Base-by-base conservation (phyloP, 441 rosid genomes). In the Adansonia madagascariensis region DNA sequence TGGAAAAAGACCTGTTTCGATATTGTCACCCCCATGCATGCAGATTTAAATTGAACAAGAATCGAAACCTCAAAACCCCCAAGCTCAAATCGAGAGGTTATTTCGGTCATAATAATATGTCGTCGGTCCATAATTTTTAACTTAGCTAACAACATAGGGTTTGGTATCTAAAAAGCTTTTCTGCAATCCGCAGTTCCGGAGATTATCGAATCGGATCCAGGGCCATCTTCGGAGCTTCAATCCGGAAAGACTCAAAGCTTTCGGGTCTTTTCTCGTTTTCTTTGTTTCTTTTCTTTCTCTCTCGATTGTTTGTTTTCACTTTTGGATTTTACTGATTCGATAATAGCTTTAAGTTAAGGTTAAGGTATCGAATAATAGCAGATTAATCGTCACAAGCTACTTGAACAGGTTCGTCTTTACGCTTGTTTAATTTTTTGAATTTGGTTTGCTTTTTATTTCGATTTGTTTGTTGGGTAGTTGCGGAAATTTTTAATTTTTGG, bases 401-500 rank as follows among this genome's bases (percentile, higher is more conserved):
- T 59, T 43, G 20, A 44, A 44, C 55, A 73, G 66, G 76, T 60
- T 59, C 56, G 22, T 18, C 43, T 49, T 73, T 1, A 35, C 52
- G 4, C 17, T 12, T 17, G 41, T 17, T 47, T 1, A n/a, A 31
- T 59, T n/a, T 62, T 62, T 14, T 41, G 12, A 11, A 11, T 17
- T 73, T 55, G n/a, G 3, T 20, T 56, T 20, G 20, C 2, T n/a
- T 43, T 6, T 65, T 65, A 3, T 8, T 65, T 65, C 35, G 27
- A 41, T 41, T 43, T 65, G 22, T 65, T 64, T 27, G 66, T 35
- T 71, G 75, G 75, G 18, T 39, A 55, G 9, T 55, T 17, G 63
- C 14, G 14, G 63, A 18, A 59, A 1, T 53, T 20, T 70, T 57
- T 43, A 18, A 17, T 43, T 59, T 27, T 55, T 43, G 2, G 20